Conservation (phyloP, 805 yeast species). For the Spencermartinsiella europaea region DNA sequence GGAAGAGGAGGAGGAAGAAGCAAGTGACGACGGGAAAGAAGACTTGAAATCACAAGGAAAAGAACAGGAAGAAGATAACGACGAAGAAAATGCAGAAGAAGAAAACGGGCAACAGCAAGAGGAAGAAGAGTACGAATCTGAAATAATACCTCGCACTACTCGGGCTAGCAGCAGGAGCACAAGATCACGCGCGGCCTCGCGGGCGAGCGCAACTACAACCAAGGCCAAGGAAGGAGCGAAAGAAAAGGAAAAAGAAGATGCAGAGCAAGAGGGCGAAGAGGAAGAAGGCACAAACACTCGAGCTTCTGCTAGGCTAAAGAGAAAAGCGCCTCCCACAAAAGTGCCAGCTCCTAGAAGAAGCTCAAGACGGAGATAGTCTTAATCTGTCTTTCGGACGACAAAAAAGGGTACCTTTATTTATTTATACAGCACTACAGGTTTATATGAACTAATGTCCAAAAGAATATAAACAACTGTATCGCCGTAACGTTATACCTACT, state of each 20-base stretch:
- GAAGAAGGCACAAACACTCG: slow-evolving; percentile 1
- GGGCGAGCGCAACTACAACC: slow-evolving; percentile 1
- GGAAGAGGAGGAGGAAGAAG: slow-evolving; percentile 17
- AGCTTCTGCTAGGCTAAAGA: background rate
- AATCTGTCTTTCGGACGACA: too few relatives aligned
- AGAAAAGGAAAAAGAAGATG: slow-evolving; percentile 7
- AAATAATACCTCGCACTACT: background rate
- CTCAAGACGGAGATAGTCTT: slow-evolving; percentile 4
- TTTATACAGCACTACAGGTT: too few relatives aligned
- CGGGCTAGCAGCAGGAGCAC: background rate
- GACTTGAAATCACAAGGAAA: too few relatives aligned
- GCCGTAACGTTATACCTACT: too few relatives aligned
- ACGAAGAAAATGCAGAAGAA: slow-evolving; percentile 15
- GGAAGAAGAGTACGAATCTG: slow-evolving; percentile 2
- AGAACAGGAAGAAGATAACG: slow-evolving; percentile 17
- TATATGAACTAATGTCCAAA: too few relatives aligned
- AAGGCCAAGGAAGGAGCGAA: background rate
- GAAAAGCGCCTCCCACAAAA: background rate
- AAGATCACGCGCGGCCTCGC: background rate
- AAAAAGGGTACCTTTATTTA: too few relatives aligned
- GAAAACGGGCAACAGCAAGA: slow-evolving; percentile 13
- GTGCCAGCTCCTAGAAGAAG: background rate
- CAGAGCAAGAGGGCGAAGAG: slow-evolving; percentile 5
- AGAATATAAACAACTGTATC: slow-evolving; percentile 1
- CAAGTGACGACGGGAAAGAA: slow-evolving; percentile 6